Percentiles rank a stretch among this genome's conserved stretches.
Conservation (phyloP, 768 basidiomycete species). For the Suillus cothurnatus region DNA sequence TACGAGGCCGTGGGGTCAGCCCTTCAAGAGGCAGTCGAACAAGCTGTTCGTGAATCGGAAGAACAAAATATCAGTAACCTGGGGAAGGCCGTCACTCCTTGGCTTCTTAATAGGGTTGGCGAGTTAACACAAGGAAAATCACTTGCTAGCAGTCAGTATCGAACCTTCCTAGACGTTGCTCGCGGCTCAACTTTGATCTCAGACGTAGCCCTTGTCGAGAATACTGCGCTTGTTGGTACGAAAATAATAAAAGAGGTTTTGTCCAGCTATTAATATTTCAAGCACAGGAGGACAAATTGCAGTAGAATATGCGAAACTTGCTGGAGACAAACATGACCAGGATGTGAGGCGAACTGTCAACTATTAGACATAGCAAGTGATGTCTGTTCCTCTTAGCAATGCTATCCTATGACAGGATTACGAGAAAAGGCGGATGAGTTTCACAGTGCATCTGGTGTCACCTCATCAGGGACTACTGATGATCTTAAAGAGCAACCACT, state of each 20-base stretch:
- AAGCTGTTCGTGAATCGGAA: constrained; percentile 83
- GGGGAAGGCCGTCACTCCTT: constrained; percentile 95
- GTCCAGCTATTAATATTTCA: neutral
- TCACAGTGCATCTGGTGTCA: neutral
- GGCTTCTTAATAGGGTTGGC: constrained; percentile 82
- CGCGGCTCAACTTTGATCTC: constrained; percentile 16
- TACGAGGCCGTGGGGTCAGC: constrained; percentile 65
- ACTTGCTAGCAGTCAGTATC: constrained; percentile 63
- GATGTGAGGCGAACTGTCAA: constrained; percentile 17
- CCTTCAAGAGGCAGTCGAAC: constrained; percentile 80
- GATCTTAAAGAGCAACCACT: neutral
- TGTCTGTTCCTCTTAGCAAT: constrained; percentile 9
- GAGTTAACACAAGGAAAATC: constrained; percentile 81
- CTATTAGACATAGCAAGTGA: constrained; percentile 3
- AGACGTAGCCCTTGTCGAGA: constrained; percentile 89
- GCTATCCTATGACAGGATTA: constrained; percentile 7
- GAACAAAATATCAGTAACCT: constrained; percentile 73
- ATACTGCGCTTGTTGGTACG: constrained; percentile 83
- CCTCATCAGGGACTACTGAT: neutral
- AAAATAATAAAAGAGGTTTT: neutral
- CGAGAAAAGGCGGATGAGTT: neutral
- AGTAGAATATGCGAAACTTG: constrained; percentile 65
- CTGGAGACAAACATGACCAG: constrained; percentile 20
- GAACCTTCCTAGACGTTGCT: neutral
- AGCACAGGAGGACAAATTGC: constrained; percentile 75